These are phyloP conservation scores for Nakaseomyces nivariensis DNA, from an alignment of 1,139 yeast species.

Conservation along the genomic window DNA sequence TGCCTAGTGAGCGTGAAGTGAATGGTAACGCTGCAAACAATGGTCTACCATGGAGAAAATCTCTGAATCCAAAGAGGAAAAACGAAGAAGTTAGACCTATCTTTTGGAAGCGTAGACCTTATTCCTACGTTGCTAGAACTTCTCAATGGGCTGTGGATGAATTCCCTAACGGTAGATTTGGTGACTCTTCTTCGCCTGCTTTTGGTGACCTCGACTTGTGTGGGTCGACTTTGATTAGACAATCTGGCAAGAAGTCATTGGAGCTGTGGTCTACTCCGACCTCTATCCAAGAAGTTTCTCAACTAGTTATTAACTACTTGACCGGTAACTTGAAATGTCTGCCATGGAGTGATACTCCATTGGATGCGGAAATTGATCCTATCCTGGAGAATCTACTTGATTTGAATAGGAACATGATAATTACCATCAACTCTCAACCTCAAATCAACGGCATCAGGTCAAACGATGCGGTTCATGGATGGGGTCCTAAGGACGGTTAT, in stretches of 20 bases:
- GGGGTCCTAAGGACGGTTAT: conserved; percentile 93
- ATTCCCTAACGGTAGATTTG: conserved; percentile 93
- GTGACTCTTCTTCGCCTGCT: conserved; percentile 88
- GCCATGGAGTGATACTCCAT: conserved; percentile 94
- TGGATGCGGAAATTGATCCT: conserved; percentile 63
- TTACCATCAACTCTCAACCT: conserved; percentile 94
- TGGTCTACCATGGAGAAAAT: conserved; percentile 78
- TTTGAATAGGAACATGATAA: conserved; percentile 55
- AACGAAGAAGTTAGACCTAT: conserved; percentile 87
- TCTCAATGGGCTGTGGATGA: conserved; percentile 76
- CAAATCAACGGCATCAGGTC: conserved; percentile 74
- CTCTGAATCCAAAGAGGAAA: conserved; percentile 70
- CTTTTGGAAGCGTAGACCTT: conserved; percentile 92
- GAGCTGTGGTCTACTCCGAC: conserved; percentile 85
- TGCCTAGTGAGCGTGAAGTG: conserved; percentile 29
- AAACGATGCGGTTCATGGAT: conserved; percentile 64
- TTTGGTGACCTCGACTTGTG: conserved; percentile 77
- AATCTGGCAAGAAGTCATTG: conserved; percentile 64
- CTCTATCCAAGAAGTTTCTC: conserved; percentile 46
- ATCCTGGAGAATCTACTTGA: conserved; percentile 51
- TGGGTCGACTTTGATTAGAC: conserved; percentile 70
- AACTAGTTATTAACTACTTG: conserved; percentile 55
- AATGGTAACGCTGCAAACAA: conserved; percentile 25
- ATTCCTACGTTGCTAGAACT: conserved; percentile 81
- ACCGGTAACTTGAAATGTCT: conserved; percentile 61